Base-by-base conservation (phyloP, 371 early-diverging fungal species). In the Actinomortierella ambigua region DNA sequence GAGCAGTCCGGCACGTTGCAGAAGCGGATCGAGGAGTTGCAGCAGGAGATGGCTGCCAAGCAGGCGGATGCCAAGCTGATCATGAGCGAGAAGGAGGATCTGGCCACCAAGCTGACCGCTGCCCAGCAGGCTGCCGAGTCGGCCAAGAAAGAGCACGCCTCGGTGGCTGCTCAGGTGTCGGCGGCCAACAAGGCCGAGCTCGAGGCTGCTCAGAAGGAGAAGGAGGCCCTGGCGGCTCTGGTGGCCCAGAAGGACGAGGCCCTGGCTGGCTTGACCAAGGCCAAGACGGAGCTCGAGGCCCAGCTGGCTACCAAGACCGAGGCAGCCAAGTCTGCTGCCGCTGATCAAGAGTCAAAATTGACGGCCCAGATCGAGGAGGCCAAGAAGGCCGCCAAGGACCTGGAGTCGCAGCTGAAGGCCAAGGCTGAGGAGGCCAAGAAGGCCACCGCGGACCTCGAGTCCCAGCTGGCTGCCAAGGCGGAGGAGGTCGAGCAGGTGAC, bases 21-120 rank as follows among this genome's bases (percentile, higher is more conserved):
- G 41, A 65, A 71, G 66, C 61, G 71, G 17, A 59, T 71, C 29
- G 66, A 65, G 52, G 71, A 65, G 50, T 44, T 71, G 52, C 55
- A 71, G 41, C 23, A 62, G 47, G 66, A 71, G 53, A 41, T 65
- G 23, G 22, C 66, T 50, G 56, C 59, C 53, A 71, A 71, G 52
- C 65, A 70, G 62, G n/a, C 62, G 11, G 55, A 43, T 50, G 47
- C 57, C 56, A 61, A 65, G 59, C 7, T 28, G 17, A 22, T 61
- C 46, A 29, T 65, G 24, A 50, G 51, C 26, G 70, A 70, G 61
- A 70, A 65, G 59, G 66, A 65, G 42, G 28, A 57, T 18, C 55
- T 68, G 22, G 59, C 56, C 15, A 18, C 58, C 15, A 53, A 68
- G 29, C 41, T 68, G 53, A 42, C 61, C 26, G 57, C 49, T n/a